These are phyloP conservation scores for Coniferiporia sulphurascens DNA, from an alignment of 1,284 basidiomycete genomes.

Conservation along the genomic window DNA sequence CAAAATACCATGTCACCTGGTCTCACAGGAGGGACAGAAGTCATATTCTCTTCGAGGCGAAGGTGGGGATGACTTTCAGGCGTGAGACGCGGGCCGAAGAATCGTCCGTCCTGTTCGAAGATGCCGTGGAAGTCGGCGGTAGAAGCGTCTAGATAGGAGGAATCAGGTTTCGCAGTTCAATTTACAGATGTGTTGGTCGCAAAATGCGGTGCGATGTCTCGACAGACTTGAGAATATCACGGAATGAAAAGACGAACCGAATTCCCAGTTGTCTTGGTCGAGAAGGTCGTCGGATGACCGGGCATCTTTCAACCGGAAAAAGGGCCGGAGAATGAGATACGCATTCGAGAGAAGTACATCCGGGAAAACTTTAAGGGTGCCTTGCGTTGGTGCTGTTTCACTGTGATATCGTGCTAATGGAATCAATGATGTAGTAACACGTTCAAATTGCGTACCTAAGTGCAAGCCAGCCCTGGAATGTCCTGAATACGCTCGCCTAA, in stretches of 20 bases:
- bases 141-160: constrained; percentile 40
- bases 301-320: constrained; percentile 59
- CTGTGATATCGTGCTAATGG: constrained; percentile 28
- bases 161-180: neutral
- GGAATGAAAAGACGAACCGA: constrained; percentile 38
- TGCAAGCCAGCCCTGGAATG: constrained; percentile 77
- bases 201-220: neutral
- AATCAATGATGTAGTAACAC: neutral
- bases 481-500: constrained; percentile 66
- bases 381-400: constrained; percentile 69
- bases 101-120: constrained; percentile 37
- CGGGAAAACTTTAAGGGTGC: constrained; percentile 79
- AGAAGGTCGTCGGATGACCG: constrained; percentile 40
- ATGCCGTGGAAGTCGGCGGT: constrained; percentile 59
- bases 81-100: constrained; percentile 48
- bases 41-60: constrained; percentile 66
- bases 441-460: constrained; percentile 42
- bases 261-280: constrained; percentile 63
- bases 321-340: constrained; percentile 79
- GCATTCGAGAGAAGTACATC: constrained; percentile 69
- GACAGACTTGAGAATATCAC: neutral
- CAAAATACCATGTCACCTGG: constrained; percentile 87
- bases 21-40: constrained; percentile 64
- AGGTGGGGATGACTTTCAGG: constrained; percentile 61
- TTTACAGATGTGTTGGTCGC: neutral